Evolutionary conservation across 805 yeast species (phyloP).

Genomic region (Saccharomyces paradoxus): DNA sequence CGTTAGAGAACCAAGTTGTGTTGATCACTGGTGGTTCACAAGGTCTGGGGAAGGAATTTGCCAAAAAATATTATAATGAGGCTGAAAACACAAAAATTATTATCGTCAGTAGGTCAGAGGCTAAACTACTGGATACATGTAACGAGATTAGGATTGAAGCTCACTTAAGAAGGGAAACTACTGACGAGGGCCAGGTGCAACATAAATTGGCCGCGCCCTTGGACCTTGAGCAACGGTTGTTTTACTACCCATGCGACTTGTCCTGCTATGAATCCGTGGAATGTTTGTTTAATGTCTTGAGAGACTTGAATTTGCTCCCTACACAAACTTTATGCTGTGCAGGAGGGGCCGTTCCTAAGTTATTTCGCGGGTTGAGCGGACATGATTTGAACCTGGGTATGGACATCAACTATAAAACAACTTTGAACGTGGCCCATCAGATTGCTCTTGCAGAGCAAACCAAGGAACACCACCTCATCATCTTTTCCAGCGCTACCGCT

Average conservation of each 20-base stretch:
- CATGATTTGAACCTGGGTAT: conserved; percentile 56
- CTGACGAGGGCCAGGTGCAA: conserved; percentile 1
- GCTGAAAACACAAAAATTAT: conserved; percentile 54
- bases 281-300: conserved; percentile 16
- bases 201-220: neutral
- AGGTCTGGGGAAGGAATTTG: conserved; percentile 81
- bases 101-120: conserved; percentile 68
- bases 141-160: conserved; percentile 30
- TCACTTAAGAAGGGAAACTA: neutral
- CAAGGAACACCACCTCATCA: conserved; percentile 43
- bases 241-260: conserved; percentile 57
- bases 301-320: conserved; percentile 37
- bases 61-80: conserved; percentile 40
- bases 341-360: conserved; percentile 73
- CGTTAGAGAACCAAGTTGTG: conserved; percentile 44
- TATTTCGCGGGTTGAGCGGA: conserved; percentile 59
- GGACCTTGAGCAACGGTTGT: conserved; percentile 24
- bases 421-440: conserved; percentile 62
- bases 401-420: conserved; percentile 61
- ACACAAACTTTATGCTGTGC: conserved; percentile 82
- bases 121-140: conserved; percentile 46
- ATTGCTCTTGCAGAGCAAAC: conserved; percentile 35
- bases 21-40: conserved; percentile 92
- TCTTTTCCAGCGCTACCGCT: conserved; percentile 70
- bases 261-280: conserved; percentile 45